Base-by-base conservation (phyloP, 2,329 filamentous ascomycete species). In the Phyllosticta citrichinensis region DNA sequence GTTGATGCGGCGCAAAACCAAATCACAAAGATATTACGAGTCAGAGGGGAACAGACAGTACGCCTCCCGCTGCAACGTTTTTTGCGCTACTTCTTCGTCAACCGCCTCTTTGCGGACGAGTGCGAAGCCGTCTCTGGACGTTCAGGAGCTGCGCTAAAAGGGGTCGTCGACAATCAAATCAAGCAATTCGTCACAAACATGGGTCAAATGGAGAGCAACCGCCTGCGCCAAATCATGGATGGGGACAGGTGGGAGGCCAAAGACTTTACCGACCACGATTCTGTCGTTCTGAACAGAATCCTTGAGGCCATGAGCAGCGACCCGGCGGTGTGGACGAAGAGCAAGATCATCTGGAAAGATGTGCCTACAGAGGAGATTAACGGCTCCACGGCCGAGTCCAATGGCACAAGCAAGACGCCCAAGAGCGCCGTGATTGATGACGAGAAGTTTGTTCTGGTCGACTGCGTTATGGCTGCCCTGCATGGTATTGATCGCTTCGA, bases 41-140 rank as follows among this genome's bases (percentile, higher is more conserved):
- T 94, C 0, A 83, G 89, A 30, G 83, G 87, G 2, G 88, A 91
- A 64, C 87, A 91, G 69, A 87, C 85, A 54, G 81, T 84, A 2
- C 82, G 83, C 27, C 76, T 93, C 10, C 82, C 87, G 1, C 79
- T 90, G 1, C 77, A 83, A 55, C 81, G 83, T 66, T 95, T 95
- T 72, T 75, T 94, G 52, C 83, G 90, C 47, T 94, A 94, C 72
- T 92, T 93, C 67, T 89, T 84, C 1, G 80, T 95, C 35, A 94
- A 93, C 68, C 79, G 91, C 8, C 83, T 91, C 61, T 94, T 95
- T 72, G 87, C 88, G 55, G 91, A 91, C 63, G 90, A 95, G 71
- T 94, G 90, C 68, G 90, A 95, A 73, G 87, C 88, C 17, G 86
- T 94, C 20, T 93, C 88, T 22, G 89, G 90, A 0, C 83, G 88